Evolutionary conservation across 2,329 filamentous ascomycete genomes (phyloP).

Genomic region (Colletotrichum salicis): DNA sequence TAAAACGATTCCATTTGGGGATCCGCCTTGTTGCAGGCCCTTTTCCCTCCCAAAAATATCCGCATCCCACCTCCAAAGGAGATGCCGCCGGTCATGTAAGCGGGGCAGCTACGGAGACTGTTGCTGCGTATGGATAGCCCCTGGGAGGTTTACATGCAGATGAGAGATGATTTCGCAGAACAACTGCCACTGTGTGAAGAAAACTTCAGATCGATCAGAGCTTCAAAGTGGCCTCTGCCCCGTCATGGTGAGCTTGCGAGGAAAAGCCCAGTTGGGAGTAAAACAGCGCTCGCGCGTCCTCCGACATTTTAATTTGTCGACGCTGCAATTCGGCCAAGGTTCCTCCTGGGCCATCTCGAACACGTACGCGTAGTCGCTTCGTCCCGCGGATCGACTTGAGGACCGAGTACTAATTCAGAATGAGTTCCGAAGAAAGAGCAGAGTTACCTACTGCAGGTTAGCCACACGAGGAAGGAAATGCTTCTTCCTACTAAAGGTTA

Average conservation of each 20-base stretch:
- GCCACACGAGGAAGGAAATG: background rate
- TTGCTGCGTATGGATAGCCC: background rate
- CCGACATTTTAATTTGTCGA: constrained; percentile 14
- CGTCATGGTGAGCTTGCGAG: background rate
- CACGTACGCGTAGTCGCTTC: constrained; percentile 32
- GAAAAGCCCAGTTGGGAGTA: background rate
- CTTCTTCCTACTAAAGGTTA: background rate
- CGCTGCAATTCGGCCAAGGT: background rate
- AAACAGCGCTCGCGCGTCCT: constrained; percentile 12
- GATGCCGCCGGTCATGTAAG: constrained; percentile 6
- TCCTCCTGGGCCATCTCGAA: constrained; percentile 28
- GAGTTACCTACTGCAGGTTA: constrained; percentile 3
- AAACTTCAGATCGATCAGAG: constrained; percentile 1
- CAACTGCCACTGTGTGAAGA: background rate
- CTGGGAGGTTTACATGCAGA: constrained; percentile 10
- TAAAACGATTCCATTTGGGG: background rate
- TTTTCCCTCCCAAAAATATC: constrained; percentile 5
- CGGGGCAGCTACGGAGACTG: background rate
- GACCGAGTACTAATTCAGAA: constrained; percentile 1
- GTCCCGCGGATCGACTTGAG: constrained; percentile 14
- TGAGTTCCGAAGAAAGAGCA: background rate
- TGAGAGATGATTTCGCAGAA: background rate
- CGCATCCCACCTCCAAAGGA: background rate
- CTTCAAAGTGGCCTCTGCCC: background rate
- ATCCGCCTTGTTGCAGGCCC: constrained; percentile 2